Base-by-base conservation (phyloP, 2,329 filamentous ascomycete species). In the Alternaria solani region DNA sequence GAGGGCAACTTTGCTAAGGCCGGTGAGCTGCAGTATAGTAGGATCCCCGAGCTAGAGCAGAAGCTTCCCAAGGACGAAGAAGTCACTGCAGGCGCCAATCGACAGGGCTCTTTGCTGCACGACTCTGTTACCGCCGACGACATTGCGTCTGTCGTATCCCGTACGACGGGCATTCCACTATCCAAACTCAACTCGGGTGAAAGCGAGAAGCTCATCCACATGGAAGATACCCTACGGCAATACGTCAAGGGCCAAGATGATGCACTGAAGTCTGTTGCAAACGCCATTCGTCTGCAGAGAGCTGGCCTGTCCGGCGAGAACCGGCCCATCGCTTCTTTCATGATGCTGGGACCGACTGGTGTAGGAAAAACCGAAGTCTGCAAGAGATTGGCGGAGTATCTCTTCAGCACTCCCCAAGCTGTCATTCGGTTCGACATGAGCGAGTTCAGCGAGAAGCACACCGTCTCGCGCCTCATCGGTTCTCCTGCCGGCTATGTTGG, bases 381-480 rank as follows among this genome's bases (percentile, higher is more conserved):
- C 85, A 98, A 98, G 84, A 94, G 96, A 77, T 89, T 99, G 70
- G 95, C 95, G 1, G 87, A 86, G 59, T 98, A 97, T 81, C 84
- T 99, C 38, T 99, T 98, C 81, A 95, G 91, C 0, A 97, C 93
- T 1, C 92, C 97, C 71, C 88, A 89, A 28, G 94, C 95, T 3
- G 93, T 99, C 26, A 88, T 97, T 34, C 87, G 95, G 34, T 98
- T 98, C 78, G 95, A 98, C 79, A 98, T 98, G 95, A 92, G 89
- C 70, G 95, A 99, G 75, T 98, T 97, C 77, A 93, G 96, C 75
- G 95, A 98, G 76, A 97, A 96, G 79, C 94, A 98, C 75, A 98
- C 95, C 4, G 91, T 98, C 57, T 96, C 92, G 28, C 87, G 94
- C 18, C 86, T 98, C 32, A 97, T 98, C 67, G 95, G 95, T 44